Evolutionary conservation across 2,329 filamentous ascomycete species (phyloP), one percentile per base, ranked within the genome.

Genomic region (Fusarium sp.): DNA sequence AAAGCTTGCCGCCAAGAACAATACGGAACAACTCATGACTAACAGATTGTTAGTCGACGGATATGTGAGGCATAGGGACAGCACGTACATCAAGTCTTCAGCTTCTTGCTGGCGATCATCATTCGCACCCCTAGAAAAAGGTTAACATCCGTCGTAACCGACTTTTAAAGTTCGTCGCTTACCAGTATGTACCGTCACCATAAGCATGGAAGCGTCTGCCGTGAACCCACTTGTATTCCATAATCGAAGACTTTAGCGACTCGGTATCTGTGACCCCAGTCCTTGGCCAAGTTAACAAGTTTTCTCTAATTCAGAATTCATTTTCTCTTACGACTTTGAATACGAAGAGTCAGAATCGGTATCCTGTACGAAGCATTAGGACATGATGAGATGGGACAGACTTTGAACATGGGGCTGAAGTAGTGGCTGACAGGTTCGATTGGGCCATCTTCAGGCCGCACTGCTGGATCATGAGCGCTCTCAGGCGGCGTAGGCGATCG

Each of bases 81-180:
- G 6, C 14, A 47, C 61, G 62, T 43, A 14, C 66, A 69, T 69
- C 8, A 69, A 41, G 18, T 70, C 66, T 14, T 69, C 66, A 18
- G 66, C 66, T 40, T 69, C 66, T 28, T 69, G 66, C 16, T 69
- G 66, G 0, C 66, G 66, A 13, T 69, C 66, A 6, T 69, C 66
- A 8, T 69, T 69, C 2, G 66, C 55, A 4, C 66, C 66, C 66
- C 66, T 69, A 18, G 1, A 5, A 21, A 10, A 3, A 3, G 4
- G 13, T 50, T 13, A 30, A 12, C 7, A 30, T 2, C 16, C 5
- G 18, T 4, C 3, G 4, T 10, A 11, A 21, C 8, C 8, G 6
- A 9, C 7, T 9, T 21, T 12, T 3, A 11, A 4, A 13, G 11
- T 5, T 2, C 7, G 4, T 0, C 6, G 4, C 43, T 46, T 11